Conservation (phyloP, 768 basidiomycete species). For the Suillus lakei region DNA sequence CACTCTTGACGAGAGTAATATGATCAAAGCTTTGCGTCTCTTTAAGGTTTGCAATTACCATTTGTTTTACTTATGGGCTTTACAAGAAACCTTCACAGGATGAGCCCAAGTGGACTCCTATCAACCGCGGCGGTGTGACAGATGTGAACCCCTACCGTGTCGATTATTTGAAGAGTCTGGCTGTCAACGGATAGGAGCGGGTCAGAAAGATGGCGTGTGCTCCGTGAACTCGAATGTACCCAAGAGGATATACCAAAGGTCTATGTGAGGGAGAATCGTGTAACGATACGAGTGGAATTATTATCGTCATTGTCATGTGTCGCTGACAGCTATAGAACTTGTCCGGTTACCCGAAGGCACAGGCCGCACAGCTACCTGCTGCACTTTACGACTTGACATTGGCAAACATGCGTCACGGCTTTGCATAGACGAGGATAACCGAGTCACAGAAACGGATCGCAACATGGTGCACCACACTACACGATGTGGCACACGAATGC, state of each 20-base stretch:
- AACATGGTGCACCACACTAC: background rate
- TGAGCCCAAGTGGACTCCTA: constrained; percentile 88
- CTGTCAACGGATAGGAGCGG: constrained; percentile 31
- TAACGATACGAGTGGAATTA: background rate
- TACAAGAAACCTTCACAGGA: constrained; percentile 53
- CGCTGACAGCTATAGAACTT: too few relatives aligned
- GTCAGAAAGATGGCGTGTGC: background rate
- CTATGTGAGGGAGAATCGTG: background rate
- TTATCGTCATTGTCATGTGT: background rate
- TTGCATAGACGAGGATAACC: background rate
- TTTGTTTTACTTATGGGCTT: background rate
- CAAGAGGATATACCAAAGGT: background rate
- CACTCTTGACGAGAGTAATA: constrained; percentile 79
- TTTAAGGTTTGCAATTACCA: constrained; percentile 65
- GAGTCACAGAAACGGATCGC: background rate
- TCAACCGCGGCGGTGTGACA: constrained; percentile 65
- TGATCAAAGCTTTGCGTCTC: constrained; percentile 77
- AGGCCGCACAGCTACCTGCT: too few relatives aligned
- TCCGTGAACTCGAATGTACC: background rate
- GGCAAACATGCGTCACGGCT: background rate
- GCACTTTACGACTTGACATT: too few relatives aligned
- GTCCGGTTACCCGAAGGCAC: background rate
- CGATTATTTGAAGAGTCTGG: constrained; percentile 60
- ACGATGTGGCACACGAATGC: too few relatives aligned
- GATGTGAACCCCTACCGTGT: constrained; percentile 68